Base-by-base conservation (phyloP, 495 filamentous ascomycete genomes). In the Collariella sp. region DNA sequence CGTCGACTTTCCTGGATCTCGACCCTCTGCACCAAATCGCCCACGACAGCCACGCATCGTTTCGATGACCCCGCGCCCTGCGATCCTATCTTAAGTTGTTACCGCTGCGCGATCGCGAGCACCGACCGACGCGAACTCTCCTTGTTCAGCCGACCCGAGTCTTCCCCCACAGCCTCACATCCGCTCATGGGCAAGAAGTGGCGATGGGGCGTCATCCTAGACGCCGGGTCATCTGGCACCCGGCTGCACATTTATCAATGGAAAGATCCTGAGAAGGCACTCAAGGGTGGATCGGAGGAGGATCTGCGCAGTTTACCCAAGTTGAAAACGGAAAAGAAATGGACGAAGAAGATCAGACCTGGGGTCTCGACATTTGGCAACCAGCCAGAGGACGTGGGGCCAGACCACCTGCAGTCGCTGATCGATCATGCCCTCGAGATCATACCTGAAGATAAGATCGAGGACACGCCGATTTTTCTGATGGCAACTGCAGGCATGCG, bases 401-500 rank as follows among this genome's bases (percentile, higher is more conserved):
- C 80, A 2, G 85, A 91, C 10, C 88, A 98, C 65, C 75, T 98
- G 6, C 77, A 86, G 35, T 66, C 79, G 33, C 76, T 98, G 9
- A 74, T 97, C 43, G 76, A 85, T n/a, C 89, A 91, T 70, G 93
- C 94, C 19, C 79, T 86, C 50, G 74, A 83, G n/a, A 71, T 84
- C 24, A 84, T 98, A n/a, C 93, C 93, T 20, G 69, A 74, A 18
- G 78, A 89, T 45, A 85, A 88, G 60, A 78, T 89, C 36, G 76
- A 81, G 48, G 82, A 93, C 47, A 97, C 93, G 0, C 94, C 93
- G 2, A 81, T 99, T 22, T 99, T 96, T 62, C 72, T 99, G 29
- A 86, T 97, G 58, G 93, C 93, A 29, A 99, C 93, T 5, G 93
- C 93, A n/a, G 93, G 93, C 20, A 89, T 99, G 85, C 86, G 93